Conservation (phyloP, 441 rosid species). For the Adansonia gregorii region DNA sequence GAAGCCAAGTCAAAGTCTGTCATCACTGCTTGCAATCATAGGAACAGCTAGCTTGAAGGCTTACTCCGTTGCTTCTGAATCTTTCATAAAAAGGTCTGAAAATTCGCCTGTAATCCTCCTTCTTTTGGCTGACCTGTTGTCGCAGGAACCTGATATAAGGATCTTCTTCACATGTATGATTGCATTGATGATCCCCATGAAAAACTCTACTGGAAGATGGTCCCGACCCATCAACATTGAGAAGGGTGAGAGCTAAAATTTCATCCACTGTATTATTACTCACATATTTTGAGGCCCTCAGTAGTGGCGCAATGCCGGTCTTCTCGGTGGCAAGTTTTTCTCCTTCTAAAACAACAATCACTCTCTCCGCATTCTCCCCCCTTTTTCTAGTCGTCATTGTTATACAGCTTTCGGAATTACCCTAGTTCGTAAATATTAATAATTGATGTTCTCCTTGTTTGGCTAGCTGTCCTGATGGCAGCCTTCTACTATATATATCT, state of each 20-base stretch:
- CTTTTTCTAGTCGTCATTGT: constrained; percentile 31
- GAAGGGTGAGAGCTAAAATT: constrained; percentile 46
- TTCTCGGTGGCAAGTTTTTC: constrained; percentile 29
- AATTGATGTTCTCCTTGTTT: background rate
- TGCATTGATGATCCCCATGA: constrained; percentile 11
- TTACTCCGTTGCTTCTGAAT: constrained; percentile 43
- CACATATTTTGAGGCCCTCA: constrained; percentile 31
- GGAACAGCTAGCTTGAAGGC: constrained; percentile 20
- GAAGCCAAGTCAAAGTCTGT: constrained; percentile 14
- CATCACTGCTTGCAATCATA: background rate
- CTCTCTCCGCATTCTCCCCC: constrained; percentile 35
- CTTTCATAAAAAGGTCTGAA: constrained; percentile 41
- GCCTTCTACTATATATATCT: background rate
- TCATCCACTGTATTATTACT: constrained; percentile 39
- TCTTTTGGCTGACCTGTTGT: constrained; percentile 35
- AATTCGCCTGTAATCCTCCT: constrained; percentile 31
- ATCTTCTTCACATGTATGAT: constrained; percentile 25
- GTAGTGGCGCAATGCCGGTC: constrained; percentile 35
- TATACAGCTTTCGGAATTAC: background rate
- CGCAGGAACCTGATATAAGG: constrained; percentile 28
- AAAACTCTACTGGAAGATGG: constrained; percentile 15
- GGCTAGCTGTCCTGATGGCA: background rate
- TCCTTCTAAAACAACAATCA: constrained; percentile 44
- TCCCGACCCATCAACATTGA: constrained; percentile 21
- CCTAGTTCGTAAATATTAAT: background rate